Evolutionary conservation across 306 rosid genomes (phyloP).

Genomic region (Medicago lupulina): DNA sequence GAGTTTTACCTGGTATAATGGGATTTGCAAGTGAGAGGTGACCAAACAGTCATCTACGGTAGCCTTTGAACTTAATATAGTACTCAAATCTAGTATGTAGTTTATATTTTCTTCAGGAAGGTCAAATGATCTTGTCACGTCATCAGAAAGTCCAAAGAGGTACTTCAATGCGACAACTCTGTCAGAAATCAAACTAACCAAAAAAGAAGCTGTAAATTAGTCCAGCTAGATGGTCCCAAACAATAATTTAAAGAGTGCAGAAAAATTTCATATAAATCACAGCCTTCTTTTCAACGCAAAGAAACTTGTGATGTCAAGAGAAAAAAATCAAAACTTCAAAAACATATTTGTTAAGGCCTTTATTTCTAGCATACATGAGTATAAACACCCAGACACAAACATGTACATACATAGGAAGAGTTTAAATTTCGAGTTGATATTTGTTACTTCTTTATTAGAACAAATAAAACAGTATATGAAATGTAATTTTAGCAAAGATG

Average conservation of each 20-base stretch:
- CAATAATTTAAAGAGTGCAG: constrained; percentile 2
- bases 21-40: constrained; percentile 55
- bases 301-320: constrained; percentile 21
- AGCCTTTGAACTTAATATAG: constrained; percentile 63
- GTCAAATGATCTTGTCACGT: constrained; percentile 50
- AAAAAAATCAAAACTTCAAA: constrained; percentile 22
- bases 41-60: constrained; percentile 55
- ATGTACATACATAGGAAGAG: neutral
- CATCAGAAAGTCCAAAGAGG: constrained; percentile 84
- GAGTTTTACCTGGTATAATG: constrained; percentile 63
- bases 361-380: neutral
- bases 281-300: constrained; percentile 10
- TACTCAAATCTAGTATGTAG: constrained; percentile 60
- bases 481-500: neutral
- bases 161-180: constrained; percentile 70
- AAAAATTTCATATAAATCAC: neutral
- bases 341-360: neutral
- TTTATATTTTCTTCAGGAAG: constrained; percentile 71
- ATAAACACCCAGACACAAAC: neutral
- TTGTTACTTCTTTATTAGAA: neutral
- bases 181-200: constrained; percentile 73
- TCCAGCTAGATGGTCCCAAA: constrained; percentile 36
- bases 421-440: neutral
- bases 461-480: neutral
- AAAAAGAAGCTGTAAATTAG: constrained; percentile 54